Evolutionary conservation across 768 basidiomycete genomes (phyloP).

Genomic region (Baorangia bicolor): DNA sequence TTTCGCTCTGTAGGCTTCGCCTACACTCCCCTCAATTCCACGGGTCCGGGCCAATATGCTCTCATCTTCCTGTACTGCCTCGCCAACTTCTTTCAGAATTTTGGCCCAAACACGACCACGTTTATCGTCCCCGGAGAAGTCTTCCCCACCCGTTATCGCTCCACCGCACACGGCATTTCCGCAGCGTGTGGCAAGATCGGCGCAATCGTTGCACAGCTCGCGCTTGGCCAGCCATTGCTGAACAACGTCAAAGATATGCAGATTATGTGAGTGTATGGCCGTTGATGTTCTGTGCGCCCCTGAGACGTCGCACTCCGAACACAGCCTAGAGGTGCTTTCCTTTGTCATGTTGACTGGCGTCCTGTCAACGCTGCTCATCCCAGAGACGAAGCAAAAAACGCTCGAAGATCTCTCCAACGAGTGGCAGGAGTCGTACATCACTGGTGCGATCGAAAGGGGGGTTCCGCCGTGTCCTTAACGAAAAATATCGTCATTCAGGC

Average conservation of each 20-base stretch:
- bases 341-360: constrained; percentile 84
- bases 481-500: not conserved
- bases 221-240: constrained; percentile 62
- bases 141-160: constrained; percentile 75
- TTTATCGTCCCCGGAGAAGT: constrained; percentile 78
- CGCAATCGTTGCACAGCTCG: constrained; percentile 78
- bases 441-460: constrained; percentile 13
- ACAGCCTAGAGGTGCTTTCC: constrained; percentile 72
- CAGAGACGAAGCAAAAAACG: constrained; percentile 67
- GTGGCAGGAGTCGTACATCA: constrained; percentile 59
- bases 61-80: constrained; percentile 37
- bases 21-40: constrained; percentile 55
- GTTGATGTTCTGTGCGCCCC: not conserved
- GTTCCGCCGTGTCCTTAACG: constrained; percentile 8
- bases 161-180: constrained; percentile 72
- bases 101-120: constrained; percentile 51
- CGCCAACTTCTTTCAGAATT: constrained; percentile 19
- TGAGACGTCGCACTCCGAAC: not conserved
- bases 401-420: constrained; percentile 77
- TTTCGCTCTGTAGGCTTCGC: constrained; percentile 50
- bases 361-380: constrained; percentile 77
- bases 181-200: constrained; percentile 74
- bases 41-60: constrained; percentile 49
- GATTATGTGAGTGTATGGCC: constrained; percentile 57
- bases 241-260: constrained; percentile 52